Evolutionary conservation across 352 stramenopile species (phyloP).

Genomic region (Phytopythium ostracodes): DNA sequence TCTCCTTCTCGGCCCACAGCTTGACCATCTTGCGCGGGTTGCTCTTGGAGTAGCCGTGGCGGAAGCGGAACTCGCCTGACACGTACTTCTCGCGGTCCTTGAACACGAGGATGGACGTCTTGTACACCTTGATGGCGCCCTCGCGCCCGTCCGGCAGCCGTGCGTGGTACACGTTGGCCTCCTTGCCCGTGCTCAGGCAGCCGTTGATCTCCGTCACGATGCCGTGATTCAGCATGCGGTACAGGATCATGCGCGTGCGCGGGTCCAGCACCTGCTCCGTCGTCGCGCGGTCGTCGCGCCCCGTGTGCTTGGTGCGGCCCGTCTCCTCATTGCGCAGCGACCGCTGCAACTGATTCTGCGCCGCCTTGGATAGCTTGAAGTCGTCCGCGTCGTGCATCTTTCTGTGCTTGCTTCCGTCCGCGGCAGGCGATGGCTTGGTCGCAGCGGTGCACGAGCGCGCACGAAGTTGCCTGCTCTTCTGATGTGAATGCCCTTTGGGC

Average conservation of each 20-base stretch:
- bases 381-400: constrained; percentile 58
- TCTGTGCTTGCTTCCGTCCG: neutral
- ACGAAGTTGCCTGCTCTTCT: neutral
- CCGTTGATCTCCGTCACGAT: constrained; percentile 97
- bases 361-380: constrained; percentile 73
- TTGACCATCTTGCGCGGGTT: constrained; percentile 99
- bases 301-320: constrained; percentile 87
- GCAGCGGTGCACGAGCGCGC: too few relatives aligned
- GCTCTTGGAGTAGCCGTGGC: constrained; percentile 94
- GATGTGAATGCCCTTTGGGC: neutral
- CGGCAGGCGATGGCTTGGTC: neutral
- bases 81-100: constrained; percentile 99
- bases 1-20: constrained; percentile 99
- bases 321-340: constrained; percentile 77
- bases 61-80: constrained; percentile 96
- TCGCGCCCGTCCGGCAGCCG: constrained; percentile 68
- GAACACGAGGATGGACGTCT: constrained; percentile 97
- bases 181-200: constrained; percentile 98
- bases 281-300: constrained; percentile 97
- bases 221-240: constrained; percentile 97
- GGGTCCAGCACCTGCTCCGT: constrained; percentile 98
- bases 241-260: constrained; percentile 98
- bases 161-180: constrained; percentile 99
- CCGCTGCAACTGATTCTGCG: constrained; percentile 73
- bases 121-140: constrained; percentile 83